phyloP scores from a whole-genome alignment of 1,284 basidiomycete species.

The Sanghuangporus sanghuang region DNA sequence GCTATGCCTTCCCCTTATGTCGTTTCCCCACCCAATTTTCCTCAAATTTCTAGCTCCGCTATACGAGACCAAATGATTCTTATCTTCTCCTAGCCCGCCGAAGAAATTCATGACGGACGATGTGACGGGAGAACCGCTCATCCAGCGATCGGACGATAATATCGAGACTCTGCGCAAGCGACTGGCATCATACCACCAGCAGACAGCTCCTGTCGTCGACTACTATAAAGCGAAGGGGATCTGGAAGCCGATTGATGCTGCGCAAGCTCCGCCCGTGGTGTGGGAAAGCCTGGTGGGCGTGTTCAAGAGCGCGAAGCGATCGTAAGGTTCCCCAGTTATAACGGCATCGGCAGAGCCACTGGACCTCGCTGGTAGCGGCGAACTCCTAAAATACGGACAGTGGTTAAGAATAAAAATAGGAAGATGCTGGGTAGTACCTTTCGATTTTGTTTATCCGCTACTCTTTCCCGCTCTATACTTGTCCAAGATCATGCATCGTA shows the following conservation, averaged over 20 bases:
- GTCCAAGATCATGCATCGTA: neutral
- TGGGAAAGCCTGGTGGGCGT: constrained; percentile 79
- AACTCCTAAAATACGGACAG: neutral
- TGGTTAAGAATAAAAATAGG: neutral
- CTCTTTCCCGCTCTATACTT: neutral
- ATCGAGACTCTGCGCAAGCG: constrained; percentile 92
- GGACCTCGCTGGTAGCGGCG: neutral
- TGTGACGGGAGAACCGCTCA: constrained; percentile 90
- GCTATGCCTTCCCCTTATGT: neutral
- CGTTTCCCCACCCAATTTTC: neutral
- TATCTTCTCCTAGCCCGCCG: constrained; percentile 68
- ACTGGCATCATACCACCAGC: constrained; percentile 81
- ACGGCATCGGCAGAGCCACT: neutral
- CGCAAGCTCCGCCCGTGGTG: constrained; percentile 87
- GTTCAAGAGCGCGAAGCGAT: constrained; percentile 32
- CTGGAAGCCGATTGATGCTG: constrained; percentile 89
- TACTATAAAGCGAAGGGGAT: constrained; percentile 92
- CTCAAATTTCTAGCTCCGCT: neutral
- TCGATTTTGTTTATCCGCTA: neutral
- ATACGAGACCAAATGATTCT: neutral
- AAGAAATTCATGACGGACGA: constrained; percentile 96
- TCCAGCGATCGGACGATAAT: constrained; percentile 91
- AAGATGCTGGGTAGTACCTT: neutral
- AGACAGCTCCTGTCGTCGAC: constrained; percentile 94
- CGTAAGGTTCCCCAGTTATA: neutral